These are phyloP conservation scores for Lophiotrema nucula DNA, from an alignment of 495 filamentous ascomycete genomes.

Conservation along the genomic window DNA sequence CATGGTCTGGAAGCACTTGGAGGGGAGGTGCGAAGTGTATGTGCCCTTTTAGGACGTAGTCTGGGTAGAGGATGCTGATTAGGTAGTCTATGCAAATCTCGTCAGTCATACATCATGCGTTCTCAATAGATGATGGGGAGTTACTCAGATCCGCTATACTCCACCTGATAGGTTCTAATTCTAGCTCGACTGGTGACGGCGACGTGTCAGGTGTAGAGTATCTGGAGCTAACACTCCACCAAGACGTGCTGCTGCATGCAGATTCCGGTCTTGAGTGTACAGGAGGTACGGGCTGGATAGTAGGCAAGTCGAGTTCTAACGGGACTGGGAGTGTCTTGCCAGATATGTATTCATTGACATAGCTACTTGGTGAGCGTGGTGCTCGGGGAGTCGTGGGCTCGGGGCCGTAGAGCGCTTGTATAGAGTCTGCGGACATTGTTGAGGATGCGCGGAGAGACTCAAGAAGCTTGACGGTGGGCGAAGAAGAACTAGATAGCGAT, in stretches of 20 bases:
- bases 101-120: background rate
- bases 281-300: background rate
- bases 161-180: background rate
- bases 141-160: conserved; percentile 9
- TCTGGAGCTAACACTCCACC: background rate
- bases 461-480: too few species aligned
- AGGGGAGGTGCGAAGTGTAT: conserved; percentile 15
- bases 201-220: too few species aligned
- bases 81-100: conserved; percentile 12
- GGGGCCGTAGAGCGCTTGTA: too few species aligned
- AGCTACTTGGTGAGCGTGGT: too few species aligned
- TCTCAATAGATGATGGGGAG: background rate
- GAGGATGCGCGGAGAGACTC: too few species aligned
- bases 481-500: too few species aligned
- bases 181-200: too few species aligned
- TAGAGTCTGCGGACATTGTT: too few species aligned
- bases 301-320: background rate
- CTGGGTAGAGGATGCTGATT: conserved; percentile 14
- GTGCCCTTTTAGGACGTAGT: background rate
- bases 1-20: background rate
- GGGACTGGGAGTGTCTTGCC: background rate
- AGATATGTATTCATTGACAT: background rate
- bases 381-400: too few species aligned
- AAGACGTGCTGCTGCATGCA: background rate
- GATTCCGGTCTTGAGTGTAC: background rate